Evolutionary conservation across 2,329 filamentous ascomycete species (phyloP), one percentile per base, ranked within the genome.

Genomic region (Lasiodiplodia sp.): DNA sequence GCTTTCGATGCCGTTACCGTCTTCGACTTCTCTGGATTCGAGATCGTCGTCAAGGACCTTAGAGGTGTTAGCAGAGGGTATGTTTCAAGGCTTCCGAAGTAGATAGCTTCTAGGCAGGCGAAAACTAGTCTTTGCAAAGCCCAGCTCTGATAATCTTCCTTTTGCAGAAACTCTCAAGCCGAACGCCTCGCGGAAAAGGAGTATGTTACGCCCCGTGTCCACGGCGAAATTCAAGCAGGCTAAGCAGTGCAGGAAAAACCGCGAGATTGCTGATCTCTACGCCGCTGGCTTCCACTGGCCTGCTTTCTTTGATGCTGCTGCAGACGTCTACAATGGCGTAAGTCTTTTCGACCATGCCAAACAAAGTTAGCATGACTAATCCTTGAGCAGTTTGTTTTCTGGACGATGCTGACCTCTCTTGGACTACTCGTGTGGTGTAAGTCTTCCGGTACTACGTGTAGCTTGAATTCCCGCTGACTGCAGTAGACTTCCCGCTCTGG

Each of bases 51-150:
- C 72, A 93, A 89, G 84, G 95, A 98, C 83, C 87, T 94, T 73
- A 95, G 94, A 84, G 94, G 94, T 72, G 83, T 91, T 78, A 96
- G 92, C 86, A 94, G 95, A 92, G 94, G 95, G 96, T 99, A 99
- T 88, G 96, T 99, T 84, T 89, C 90, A 84, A 91, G 91, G 91
- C 94, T 97, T 87, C 95, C 95, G 75, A 93, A 89, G 85, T 97
- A 94, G 88, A 84, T 83, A 86, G 87, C 83, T 84, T 66, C 51
- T 70, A 71, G 71, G 71, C 77, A 78, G 66, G 75, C 75, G 78
- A 80, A 81, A 68, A 64, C 70, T 38, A 49, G 71, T 67, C 72
- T 69, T 72, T 73, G 60, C 73, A 76, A 69, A 71, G 75, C 80
- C 79, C 77, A 79, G 80, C 79, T 70, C 71, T 72, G 71, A 75